A percentile compares a stretch with the other conserved stretches of the same genome.
phyloP scores from a whole-genome alignment of 192 early-diverging fungal genomes.

The Coemansia sp. region DNA sequence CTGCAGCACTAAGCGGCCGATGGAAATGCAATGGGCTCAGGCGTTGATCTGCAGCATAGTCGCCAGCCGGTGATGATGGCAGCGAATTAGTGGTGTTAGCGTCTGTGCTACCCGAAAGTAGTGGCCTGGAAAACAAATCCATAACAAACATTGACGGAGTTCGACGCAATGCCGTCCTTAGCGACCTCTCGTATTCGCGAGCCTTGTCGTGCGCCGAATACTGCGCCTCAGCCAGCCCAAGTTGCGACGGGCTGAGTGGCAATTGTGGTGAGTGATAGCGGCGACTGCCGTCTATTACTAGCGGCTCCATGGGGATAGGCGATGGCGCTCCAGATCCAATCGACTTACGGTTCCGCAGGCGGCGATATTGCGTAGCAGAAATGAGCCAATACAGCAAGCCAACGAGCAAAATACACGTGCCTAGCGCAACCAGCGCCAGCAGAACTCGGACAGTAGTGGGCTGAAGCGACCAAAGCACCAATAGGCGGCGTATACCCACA shows the following conservation, averaged over 20 bases:
- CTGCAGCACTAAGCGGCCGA: background rate
- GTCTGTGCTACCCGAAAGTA: background rate
- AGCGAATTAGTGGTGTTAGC: background rate
- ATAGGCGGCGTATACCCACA: conserved; percentile 20
- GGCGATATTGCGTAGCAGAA: background rate
- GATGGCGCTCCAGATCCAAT: conserved; percentile 1
- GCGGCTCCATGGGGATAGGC: background rate
- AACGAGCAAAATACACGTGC: background rate
- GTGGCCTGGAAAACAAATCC: conserved; percentile 10
- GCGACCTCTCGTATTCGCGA: background rate
- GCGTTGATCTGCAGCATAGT: background rate
- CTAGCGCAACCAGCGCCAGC: background rate
- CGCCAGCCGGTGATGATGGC: background rate
- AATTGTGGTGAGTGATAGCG: too few relatives aligned
- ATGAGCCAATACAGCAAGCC: conserved; percentile 9
- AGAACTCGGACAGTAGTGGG: conserved; percentile 2
- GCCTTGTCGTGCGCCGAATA: background rate
- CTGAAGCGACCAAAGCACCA: conserved; percentile 34
- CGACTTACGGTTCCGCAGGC: background rate
- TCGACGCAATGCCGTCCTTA: background rate
- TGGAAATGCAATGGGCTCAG: background rate
- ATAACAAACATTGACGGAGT: conserved; percentile 29
- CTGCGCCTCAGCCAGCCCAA: conserved; percentile 6
- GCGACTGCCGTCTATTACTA: too few relatives aligned
- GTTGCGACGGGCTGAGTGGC: background rate